phyloP scores from a whole-genome alignment of 2,329 filamentous ascomycete genomes.

The Neocatenulostroma microsporum region DNA sequence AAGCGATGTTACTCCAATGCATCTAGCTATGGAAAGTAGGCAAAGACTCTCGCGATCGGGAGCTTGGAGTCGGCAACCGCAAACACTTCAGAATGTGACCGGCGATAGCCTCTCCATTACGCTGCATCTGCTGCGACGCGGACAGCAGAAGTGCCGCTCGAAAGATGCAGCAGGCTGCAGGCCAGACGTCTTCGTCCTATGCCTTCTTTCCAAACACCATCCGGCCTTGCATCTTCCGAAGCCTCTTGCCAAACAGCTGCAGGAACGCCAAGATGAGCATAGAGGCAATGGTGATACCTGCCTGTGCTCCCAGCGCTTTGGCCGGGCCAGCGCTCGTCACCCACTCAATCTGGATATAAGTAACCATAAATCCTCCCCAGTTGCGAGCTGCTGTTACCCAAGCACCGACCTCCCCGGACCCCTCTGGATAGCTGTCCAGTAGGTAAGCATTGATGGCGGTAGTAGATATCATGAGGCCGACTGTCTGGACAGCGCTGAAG shows the following conservation, averaged over 20 bases:
- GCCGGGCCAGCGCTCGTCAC: slow-evolving; percentile 15
- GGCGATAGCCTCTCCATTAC: too few species aligned
- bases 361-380: slow-evolving; percentile 45
- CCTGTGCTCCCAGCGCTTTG: slow-evolving; percentile 10
- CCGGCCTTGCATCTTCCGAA: slow-evolving; percentile 10
- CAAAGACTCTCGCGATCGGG: too few species aligned
- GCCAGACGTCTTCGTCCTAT: too few species aligned
- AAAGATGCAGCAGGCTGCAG: too few species aligned
- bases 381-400: slow-evolving; percentile 47
- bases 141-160: too few species aligned
- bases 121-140: too few species aligned
- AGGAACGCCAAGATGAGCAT: slow-evolving; percentile 12
- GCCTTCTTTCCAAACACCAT: too few species aligned
- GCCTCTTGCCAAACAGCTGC: slow-evolving; percentile 12
- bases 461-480: slow-evolving; percentile 47
- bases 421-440: slow-evolving; percentile 49
- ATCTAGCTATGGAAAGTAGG: too few species aligned
- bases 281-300: slow-evolving; percentile 10
- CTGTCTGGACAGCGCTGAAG: too few species aligned
- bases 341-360: slow-evolving; percentile 48
- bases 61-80: too few species aligned
- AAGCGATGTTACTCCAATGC: too few species aligned
- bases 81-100: too few species aligned
- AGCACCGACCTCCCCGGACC: slow-evolving; percentile 45
- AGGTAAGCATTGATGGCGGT: slow-evolving; percentile 47